Percentiles rank a stretch among this genome's conserved stretches.
These are phyloP conservation scores for Phoma sp. DNA, from an alignment of 2,329 filamentous ascomycete genomes.

Conservation along the genomic window DNA sequence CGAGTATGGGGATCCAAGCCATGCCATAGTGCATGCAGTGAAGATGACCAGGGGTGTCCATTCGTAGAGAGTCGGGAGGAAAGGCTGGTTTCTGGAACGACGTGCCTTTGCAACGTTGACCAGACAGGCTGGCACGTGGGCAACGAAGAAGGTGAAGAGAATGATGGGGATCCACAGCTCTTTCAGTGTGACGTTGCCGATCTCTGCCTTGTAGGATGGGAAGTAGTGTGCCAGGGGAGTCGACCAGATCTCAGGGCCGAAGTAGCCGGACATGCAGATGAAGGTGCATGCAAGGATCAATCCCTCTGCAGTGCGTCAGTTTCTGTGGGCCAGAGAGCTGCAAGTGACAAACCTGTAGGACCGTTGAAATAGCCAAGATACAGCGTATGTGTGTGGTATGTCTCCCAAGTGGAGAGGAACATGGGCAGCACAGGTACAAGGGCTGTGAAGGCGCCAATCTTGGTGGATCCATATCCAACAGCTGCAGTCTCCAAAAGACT, in stretches of 20 bases:
- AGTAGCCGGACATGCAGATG: constrained; percentile 87
- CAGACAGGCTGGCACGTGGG: constrained; percentile 88
- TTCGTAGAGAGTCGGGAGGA: constrained; percentile 86
- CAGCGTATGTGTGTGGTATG: constrained; percentile 96
- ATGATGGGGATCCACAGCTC: constrained; percentile 82
- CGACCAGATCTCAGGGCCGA: constrained; percentile 87
- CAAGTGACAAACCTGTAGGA: constrained; percentile 66
- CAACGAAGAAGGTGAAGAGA: constrained; percentile 55
- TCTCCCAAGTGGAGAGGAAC: constrained; percentile 99
- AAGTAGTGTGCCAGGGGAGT: constrained; percentile 69
- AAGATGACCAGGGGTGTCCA: constrained; percentile 92
- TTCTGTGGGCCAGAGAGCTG: background rate
- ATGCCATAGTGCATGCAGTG: constrained; percentile 75
- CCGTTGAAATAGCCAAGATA: constrained; percentile 98
- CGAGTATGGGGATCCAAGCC: constrained; percentile 91
- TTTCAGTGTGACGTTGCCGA: constrained; percentile 79
- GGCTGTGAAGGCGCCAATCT: constrained; percentile 88
- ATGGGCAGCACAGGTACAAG: constrained; percentile 91
- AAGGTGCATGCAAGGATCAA: constrained; percentile 85
- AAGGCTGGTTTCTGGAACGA: constrained; percentile 72
- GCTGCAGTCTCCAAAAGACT: constrained; percentile 90
- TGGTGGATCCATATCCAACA: constrained; percentile 87
- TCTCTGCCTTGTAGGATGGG: constrained; percentile 53
- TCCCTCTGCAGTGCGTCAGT: constrained; percentile 66
- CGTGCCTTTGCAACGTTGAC: constrained; percentile 83